A percentile compares a stretch with the other conserved stretches of the same genome.
Evolutionary conservation across 306 rosid species (phyloP).

Genomic region (Gynostemma pentaphyllum): DNA sequence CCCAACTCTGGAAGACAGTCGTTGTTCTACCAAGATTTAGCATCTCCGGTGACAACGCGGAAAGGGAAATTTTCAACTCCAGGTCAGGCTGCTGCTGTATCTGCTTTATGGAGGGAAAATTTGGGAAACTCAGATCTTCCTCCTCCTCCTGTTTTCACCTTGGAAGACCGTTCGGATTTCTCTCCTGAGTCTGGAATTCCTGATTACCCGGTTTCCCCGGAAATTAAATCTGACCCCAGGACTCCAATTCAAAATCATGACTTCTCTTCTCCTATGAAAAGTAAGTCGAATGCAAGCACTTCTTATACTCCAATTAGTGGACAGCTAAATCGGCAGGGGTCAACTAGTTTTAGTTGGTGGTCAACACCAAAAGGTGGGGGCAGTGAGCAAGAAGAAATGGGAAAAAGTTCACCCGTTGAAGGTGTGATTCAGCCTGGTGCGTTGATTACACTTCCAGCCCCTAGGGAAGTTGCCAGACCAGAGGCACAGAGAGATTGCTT

Average conservation of each 20-base stretch:
- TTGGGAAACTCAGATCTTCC: slow-evolving; percentile 70
- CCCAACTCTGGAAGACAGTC: slow-evolving; percentile 73
- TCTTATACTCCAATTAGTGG: slow-evolving; percentile 55
- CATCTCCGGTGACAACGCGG: slow-evolving; percentile 71
- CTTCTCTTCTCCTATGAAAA: slow-evolving; percentile 41
- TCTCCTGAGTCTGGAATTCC: slow-evolving; percentile 88
- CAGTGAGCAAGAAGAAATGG: slow-evolving; percentile 68
- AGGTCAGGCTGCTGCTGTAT: slow-evolving; percentile 71
- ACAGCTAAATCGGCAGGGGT: slow-evolving; percentile 57
- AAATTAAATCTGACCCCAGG: slow-evolving; percentile 56
- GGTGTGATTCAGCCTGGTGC: slow-evolving; percentile 91
- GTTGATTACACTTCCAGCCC: slow-evolving; percentile 78
- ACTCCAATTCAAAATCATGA: slow-evolving; percentile 46
- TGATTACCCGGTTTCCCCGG: slow-evolving; percentile 80
- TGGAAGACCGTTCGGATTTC: slow-evolving; percentile 84
- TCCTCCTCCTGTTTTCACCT: slow-evolving; percentile 83
- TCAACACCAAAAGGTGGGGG: slow-evolving; percentile 67
- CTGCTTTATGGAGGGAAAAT: slow-evolving; percentile 82
- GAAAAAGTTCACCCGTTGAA: slow-evolving; percentile 83
- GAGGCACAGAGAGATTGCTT: slow-evolving; percentile 63
- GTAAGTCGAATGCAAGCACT: slow-evolving; percentile 68
- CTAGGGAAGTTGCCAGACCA: slow-evolving; percentile 84
- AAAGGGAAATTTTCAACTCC: slow-evolving; percentile 72
- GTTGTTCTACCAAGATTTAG: slow-evolving; percentile 83
- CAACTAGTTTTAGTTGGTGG: slow-evolving; percentile 63